These are phyloP conservation scores for Geosmithia flava DNA, from an alignment of 2,329 filamentous ascomycete genomes.

Conservation along the genomic window DNA sequence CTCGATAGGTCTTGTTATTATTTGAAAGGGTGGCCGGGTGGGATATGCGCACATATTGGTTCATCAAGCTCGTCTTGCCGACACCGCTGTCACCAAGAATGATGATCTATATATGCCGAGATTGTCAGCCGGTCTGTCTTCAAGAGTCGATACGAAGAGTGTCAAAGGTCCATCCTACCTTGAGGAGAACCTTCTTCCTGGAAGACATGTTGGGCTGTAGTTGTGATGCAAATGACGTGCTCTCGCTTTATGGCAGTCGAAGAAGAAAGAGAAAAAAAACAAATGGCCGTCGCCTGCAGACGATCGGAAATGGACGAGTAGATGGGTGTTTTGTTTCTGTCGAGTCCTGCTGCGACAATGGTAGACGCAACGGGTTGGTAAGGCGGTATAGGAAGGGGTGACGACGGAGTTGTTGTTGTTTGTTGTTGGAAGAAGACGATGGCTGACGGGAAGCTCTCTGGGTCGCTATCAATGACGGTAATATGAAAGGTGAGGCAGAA, in stretches of 20 bases:
- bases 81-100: conserved; percentile 98
- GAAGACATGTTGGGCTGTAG: conserved; percentile 49
- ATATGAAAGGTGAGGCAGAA: background rate
- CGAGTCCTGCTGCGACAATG: background rate
- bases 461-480: background rate
- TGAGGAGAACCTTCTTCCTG: conserved; percentile 82
- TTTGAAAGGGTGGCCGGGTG: conserved; percentile 6
- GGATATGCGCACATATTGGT: conserved; percentile 82
- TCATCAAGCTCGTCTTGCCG: conserved; percentile 99
- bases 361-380: background rate
- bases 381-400: background rate
- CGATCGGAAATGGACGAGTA: background rate
- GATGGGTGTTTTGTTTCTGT: background rate
- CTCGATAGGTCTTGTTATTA: background rate
- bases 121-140: conserved; percentile 5
- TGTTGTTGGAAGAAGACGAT: background rate
- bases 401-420: background rate
- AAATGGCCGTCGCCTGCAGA: background rate
- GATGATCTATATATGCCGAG: conserved; percentile 57
- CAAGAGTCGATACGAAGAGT: background rate
- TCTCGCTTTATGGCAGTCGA: background rate
- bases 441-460: background rate
- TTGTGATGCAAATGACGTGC: conserved; percentile 9
- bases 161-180: conserved; percentile 40
- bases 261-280: no score